Base-by-base conservation (phyloP, 139 green algal species). In the Pleodorina starrii region DNA sequence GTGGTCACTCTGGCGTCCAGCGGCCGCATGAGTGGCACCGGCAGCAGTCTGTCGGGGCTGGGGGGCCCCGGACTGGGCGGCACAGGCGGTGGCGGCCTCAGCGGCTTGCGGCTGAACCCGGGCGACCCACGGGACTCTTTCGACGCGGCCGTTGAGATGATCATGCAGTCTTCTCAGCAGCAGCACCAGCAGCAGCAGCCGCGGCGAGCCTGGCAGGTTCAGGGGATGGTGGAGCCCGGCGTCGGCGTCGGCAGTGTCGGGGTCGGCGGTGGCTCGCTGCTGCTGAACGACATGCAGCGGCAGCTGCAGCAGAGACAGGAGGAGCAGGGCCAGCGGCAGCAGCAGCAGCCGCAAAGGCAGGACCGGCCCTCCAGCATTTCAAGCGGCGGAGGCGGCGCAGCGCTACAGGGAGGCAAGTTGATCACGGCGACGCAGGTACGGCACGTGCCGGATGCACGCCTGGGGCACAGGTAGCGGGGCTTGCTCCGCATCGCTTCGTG, bases 281-380 rank as follows among this genome's bases (percentile, higher is more conserved):
- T 66, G 63, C 40, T 83, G 7, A 51, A 43, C 48, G 36, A 57
- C 57, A 60, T 68, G 57, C 48, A 86, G 59, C 59, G 60, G 86
- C 46, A 50, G 76, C 48, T 32, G 75, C 19, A n/a, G 54, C 88
- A 86, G 59, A 85, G 84, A 59, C 85, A 86, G 54, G 76, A 76
- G 69, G 54, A 23, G 82, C 42, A 48, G 48, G 10, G 32, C 48
- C 76, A 84, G 48, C 48, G 32, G 11, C 25, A 59, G 74, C 72
- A 66, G 54, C 32, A 80, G 40, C 72, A 80, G 11, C 25, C 51
- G 74, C 72, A 66, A 25, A 2, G 59, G 40, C 72, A 80, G 14
- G 72, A 80, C 46, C 44, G 46, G 75, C n/a, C 46, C 27, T 23
- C 46, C 38, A 27, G 75, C 42, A 69, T 1, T 5, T 11, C 5